Conservation (phyloP, 768 basidiomycete genomes). For the Termitomyces sp. region DNA sequence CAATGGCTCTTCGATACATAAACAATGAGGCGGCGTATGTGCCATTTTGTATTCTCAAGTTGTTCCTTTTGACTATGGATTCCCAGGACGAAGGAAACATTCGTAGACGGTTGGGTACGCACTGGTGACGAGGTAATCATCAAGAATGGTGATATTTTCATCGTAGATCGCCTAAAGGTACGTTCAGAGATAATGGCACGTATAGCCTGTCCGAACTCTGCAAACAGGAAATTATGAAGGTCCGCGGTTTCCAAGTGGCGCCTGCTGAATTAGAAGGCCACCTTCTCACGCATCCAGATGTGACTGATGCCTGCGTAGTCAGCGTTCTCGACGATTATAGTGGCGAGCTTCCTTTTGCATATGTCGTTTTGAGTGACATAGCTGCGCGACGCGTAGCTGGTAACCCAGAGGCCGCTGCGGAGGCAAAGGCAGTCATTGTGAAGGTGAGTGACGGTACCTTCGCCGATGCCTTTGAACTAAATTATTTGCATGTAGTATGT, state of each 20-base stretch:
- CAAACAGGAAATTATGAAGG: conserved; percentile 65
- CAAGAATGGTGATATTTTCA: conserved; percentile 54
- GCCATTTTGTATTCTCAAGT: background rate
- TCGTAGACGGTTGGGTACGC: conserved; percentile 59
- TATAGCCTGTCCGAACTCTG: background rate
- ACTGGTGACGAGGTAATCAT: conserved; percentile 75
- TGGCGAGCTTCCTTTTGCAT: conserved; percentile 72
- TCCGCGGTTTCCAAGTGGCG: conserved; percentile 54
- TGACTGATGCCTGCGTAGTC: conserved; percentile 60
- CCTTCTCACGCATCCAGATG: conserved; percentile 54
- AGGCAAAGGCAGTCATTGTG: conserved; percentile 40
- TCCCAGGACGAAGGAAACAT: conserved; percentile 57
- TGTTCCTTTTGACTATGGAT: background rate
- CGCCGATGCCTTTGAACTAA: background rate
- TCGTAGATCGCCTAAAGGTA: conserved; percentile 74
- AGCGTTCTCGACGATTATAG: conserved; percentile 69
- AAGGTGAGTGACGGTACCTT: conserved; percentile 40
- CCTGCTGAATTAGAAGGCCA: conserved; percentile 68
- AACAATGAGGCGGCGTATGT: conserved; percentile 59
- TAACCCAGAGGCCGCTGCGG: conserved; percentile 26
- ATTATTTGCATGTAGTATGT: conserved; percentile 41
- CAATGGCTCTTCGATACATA: conserved; percentile 54
- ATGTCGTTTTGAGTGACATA: conserved; percentile 47
- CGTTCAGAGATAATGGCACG: background rate
- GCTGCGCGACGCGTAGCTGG: conserved; percentile 30